A percentile compares a stretch with the other conserved stretches of the same genome.
Evolutionary conservation across 75 land plant species (phyloP).

Genomic region (Pseudotsuga menziesii): DNA sequence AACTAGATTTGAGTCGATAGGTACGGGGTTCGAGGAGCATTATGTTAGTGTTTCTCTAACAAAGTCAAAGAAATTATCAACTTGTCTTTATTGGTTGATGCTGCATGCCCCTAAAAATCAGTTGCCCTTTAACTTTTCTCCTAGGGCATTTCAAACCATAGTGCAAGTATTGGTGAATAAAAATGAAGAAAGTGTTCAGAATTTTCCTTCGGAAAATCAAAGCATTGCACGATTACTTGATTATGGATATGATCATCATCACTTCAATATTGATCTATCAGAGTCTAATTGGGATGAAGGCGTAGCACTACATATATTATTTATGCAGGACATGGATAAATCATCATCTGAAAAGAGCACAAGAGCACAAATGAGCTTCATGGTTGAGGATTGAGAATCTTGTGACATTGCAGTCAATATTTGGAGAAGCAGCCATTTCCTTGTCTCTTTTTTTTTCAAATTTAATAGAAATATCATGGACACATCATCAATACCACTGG

Average conservation of each 20-base stretch:
- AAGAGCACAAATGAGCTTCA: slow-evolving; percentile 1
- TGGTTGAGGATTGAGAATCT: slow-evolving; percentile 24
- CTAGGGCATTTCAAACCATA: slow-evolving; percentile 27
- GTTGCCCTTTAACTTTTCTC: slow-evolving; percentile 25
- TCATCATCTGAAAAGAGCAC: not conserved
- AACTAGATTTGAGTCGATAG: slow-evolving; percentile 11
- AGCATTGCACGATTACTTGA: slow-evolving; percentile 11
- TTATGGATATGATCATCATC: slow-evolving; percentile 22
- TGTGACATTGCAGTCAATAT: slow-evolving; percentile 24
- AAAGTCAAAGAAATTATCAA: slow-evolving; percentile 16
- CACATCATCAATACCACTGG: slow-evolving; percentile 8
- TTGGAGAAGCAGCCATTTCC: slow-evolving; percentile 17
- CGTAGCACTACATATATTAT: slow-evolving; percentile 20
- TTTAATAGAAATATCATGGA: slow-evolving; percentile 10
- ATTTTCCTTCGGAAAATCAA: slow-evolving; percentile 2
- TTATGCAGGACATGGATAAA: not conserved
- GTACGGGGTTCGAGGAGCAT: slow-evolving; percentile 23
- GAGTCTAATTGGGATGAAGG: slow-evolving; percentile 19
- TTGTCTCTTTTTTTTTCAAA: slow-evolving; percentile 7
- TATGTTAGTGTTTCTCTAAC: slow-evolving; percentile 22
- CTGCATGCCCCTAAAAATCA: slow-evolving; percentile 28
- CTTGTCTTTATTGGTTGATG: slow-evolving; percentile 36
- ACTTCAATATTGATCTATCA: slow-evolving; percentile 17
- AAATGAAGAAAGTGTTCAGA: not conserved
- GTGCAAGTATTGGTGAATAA: slow-evolving; percentile 25